Evolutionary conservation across 2,329 filamentous ascomycete genomes (phyloP).

Genomic region (Microthyrium microscopicum): DNA sequence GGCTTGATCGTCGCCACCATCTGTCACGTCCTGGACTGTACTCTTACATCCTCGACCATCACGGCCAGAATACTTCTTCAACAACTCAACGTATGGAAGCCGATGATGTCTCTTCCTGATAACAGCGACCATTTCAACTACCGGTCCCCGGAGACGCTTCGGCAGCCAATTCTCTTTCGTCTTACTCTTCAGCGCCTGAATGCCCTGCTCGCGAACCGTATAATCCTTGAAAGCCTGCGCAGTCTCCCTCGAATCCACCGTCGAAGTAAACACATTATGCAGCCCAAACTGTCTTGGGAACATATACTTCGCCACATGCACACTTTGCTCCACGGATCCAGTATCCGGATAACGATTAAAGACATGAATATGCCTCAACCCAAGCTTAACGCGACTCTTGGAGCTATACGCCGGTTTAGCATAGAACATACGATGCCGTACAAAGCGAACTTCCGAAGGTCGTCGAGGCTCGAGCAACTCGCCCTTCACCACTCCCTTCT

Average conservation of each 20-base stretch:
- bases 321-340: constrained; percentile 35
- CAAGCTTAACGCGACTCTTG: constrained; percentile 51
- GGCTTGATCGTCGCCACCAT: neutral
- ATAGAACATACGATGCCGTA: constrained; percentile 76
- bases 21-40: neutral
- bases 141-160: constrained; percentile 50
- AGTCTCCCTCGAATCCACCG: constrained; percentile 47
- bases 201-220: constrained; percentile 70
- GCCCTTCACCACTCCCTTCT: too few species aligned
- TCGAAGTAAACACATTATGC: constrained; percentile 79
- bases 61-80: constrained; percentile 71
- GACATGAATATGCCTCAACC: constrained; percentile 68
- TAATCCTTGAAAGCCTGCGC: constrained; percentile 69
- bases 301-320: constrained; percentile 75
- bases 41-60: neutral
- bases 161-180: constrained; percentile 27
- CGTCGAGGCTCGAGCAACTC: too few species aligned
- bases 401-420: constrained; percentile 55
- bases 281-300: constrained; percentile 83
- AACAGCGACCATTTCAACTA: constrained; percentile 42
- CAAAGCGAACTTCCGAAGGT: constrained; percentile 51
- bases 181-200: constrained; percentile 24
- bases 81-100: constrained; percentile 64
- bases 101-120: constrained; percentile 54
- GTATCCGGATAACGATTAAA: constrained; percentile 50